Evolutionary conservation across 768 basidiomycete species (phyloP).

Genomic region (Pholiota molesta): DNA sequence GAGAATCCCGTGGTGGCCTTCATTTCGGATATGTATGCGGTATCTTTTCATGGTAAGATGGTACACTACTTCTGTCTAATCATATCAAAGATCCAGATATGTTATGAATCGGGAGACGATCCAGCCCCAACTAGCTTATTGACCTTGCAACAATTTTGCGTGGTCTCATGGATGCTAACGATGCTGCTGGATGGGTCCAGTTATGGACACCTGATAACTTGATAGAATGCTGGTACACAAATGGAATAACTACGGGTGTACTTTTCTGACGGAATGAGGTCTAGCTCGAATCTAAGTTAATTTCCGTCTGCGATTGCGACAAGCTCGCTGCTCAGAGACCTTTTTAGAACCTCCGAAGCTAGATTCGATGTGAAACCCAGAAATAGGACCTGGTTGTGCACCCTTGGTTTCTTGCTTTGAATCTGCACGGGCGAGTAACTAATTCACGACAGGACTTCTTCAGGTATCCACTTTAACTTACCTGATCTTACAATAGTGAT

Average conservation of each 20-base stretch:
- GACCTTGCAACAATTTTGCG: constrained; percentile 43
- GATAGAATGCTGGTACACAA: constrained; percentile 48
- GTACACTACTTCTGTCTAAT: constrained; percentile 25
- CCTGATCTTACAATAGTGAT: too few species aligned
- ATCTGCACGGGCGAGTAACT: too few species aligned
- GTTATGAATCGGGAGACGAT: constrained; percentile 32
- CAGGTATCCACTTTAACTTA: too few species aligned
- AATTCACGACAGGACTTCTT: too few species aligned
- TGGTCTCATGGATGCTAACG: constrained; percentile 25
- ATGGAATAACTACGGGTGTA: neutral
- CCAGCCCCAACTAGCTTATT: constrained; percentile 44
- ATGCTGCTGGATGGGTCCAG: constrained; percentile 44
- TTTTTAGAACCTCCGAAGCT: neutral
- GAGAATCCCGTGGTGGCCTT: constrained; percentile 47
- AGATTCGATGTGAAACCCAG: neutral
- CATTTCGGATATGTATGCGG: constrained; percentile 33
- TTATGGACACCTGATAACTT: constrained; percentile 47
- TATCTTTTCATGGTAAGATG: constrained; percentile 42
- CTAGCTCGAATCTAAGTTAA: too few species aligned
- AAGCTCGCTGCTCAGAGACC: neutral
- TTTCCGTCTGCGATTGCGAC: too few species aligned
- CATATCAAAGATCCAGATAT: neutral
- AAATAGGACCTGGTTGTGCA: neutral
- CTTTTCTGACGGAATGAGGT: neutral
- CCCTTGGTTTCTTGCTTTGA: neutral